phyloP scores from a whole-genome alignment of 805 yeast species.

The Candida fluviatilis region DNA sequence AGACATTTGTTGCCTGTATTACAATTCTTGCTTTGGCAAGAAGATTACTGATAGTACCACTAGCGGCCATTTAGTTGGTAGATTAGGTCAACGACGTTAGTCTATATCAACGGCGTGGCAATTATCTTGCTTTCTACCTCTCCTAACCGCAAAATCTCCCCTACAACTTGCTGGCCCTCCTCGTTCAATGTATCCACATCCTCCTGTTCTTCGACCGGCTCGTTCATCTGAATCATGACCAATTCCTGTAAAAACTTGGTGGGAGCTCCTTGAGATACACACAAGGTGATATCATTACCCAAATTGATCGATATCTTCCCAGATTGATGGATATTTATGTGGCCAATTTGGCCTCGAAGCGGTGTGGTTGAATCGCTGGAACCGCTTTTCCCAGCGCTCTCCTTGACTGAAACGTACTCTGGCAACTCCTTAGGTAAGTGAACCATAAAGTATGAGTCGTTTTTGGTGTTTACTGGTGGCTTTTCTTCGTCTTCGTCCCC shows the following conservation, averaged over 20 bases:
- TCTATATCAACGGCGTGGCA: conserved; percentile 23
- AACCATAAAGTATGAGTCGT: conserved; percentile 31
- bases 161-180: conserved; percentile 16
- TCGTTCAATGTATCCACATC: conserved; percentile 22
- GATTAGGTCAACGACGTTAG: not conserved
- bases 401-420: conserved; percentile 17
- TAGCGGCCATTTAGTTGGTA: no score
- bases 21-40: no score
- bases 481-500: conserved; percentile 3
- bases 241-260: conserved; percentile 71
- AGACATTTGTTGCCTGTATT: no score
- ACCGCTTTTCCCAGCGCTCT: conserved; percentile 8
- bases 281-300: conserved; percentile 61
- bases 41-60: not conserved
- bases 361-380: conserved; percentile 3
- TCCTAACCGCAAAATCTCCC: conserved; percentile 27
- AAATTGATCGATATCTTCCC: conserved; percentile 75
- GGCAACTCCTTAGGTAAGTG: conserved; percentile 51
- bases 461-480: conserved; percentile 1
- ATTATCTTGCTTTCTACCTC: conserved; percentile 26
- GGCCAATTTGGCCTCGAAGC: conserved; percentile 62
- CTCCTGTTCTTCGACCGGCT: conserved; percentile 9
- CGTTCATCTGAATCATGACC: conserved; percentile 45
- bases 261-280: conserved; percentile 68
- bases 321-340: conserved; percentile 72